Evolutionary conservation across 495 filamentous ascomycete genomes (phyloP), one percentile per base, ranked within the genome.

Genomic region (Aspergillus indologenus): DNA sequence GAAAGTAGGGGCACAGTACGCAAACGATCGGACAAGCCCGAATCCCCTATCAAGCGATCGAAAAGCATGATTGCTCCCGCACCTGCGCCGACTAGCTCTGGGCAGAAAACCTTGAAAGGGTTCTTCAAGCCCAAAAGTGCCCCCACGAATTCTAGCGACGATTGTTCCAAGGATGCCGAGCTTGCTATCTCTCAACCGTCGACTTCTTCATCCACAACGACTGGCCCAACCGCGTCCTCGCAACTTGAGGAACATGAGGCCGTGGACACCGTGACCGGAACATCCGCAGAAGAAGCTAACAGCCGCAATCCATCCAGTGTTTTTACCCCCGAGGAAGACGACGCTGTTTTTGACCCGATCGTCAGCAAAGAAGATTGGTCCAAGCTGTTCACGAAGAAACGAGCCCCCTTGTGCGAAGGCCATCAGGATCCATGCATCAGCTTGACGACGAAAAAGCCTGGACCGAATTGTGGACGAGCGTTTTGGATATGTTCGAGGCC

Each of bases 401-500:
- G 78, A 1, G 75, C 84, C 3, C 94, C 94, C 2, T 80, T 78
- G 53, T 98, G 94, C 69, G 91, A 96, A 47, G 76, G 76, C 29
- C 94, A 98, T 67, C 78, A 83, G 53, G 94, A 98, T 56, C 88
- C 90, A 17, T 98, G 94, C 68, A 86, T 90, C 53, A 89, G 78
- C 52, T 62, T 91, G 31, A 80, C 85, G 8, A 95, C 91, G 7
- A 96, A 91, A 75, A 98, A 97, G 65, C 80, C 87, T 0, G 94
- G 94, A 2, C 71, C 87, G 52, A 98, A 98, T 64, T 82, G 83
- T 59, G 92, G 92, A 14, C 76, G 92, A 26, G 83, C 87, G 0
- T 96, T 96, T 74, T 96, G 90, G 83, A 89, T 93, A 57, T 96
- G 92, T 67, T 66, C 87, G 1, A 79, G 90, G 43, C 92, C 92